Evolutionary conservation across 2,329 filamentous ascomycete species (phyloP), one percentile per base, ranked within the genome.

Genomic region (Penicillium expansum): DNA sequence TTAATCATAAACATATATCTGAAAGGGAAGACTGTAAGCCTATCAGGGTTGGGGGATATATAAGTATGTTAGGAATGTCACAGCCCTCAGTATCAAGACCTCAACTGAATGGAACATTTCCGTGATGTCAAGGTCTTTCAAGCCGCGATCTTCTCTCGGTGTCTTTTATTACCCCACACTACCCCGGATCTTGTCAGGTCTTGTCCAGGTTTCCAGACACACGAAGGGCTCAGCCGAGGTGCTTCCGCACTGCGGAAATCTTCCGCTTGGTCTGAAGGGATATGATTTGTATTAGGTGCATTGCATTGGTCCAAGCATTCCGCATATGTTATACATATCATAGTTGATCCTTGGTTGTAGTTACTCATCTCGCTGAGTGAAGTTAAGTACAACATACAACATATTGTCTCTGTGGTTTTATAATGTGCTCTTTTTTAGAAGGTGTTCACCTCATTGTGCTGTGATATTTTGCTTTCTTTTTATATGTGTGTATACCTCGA

Each of bases 71-170:
- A 45, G 39, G 14, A 38, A 22, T 41, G 10, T 41, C 18, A 6
- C 10, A 43, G 14, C 4, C 5, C 27, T 16, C 29, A 29, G 33
- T 10, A 11, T 49, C 29, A 20, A 33, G 20, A 43, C n/a, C 24
- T 42, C 29, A 22, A 10, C 10, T 24, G 51, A 43, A 58, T 61
- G 61, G 59, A 60, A 61, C 43, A 52, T 63, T 64, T 64, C 62
- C 61, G 62, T 61, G 43, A 20, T 54, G 16, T 9, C 3, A 13
- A 18, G 27, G 35, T 37, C 16, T 11, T 13, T 53, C 37, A 35
- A 24, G 11, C 41, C 39, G 33, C 20, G 9, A 39, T 37, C 1
- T 16, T 11, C 9, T n/a, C 20, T 35, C 5, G 11, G 11, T n/a
- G 5, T 20, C 4, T 14, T 33, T 32, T 22, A 50, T 22, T 57